Base-by-base conservation (phyloP, 768 basidiomycete genomes). In the Suillus lakei region DNA sequence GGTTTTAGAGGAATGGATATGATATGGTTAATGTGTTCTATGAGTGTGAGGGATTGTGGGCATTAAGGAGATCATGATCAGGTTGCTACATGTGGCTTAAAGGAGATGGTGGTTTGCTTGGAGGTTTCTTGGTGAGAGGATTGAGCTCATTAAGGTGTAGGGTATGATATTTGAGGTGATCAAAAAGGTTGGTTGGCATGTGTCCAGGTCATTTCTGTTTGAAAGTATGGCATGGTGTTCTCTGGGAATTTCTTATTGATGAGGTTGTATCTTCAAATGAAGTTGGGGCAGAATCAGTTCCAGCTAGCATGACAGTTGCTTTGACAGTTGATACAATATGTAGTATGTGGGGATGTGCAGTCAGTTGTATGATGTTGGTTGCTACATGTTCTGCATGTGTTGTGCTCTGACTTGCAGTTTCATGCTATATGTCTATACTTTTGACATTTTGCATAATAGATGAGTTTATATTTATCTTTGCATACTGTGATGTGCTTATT, bases 401-500 rank as follows among this genome's bases (percentile, higher is more conserved):
- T 32, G 1, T n/a, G n/a, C n/a, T n/a, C n/a, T n/a, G n/a, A n/a
- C n/a, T n/a, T n/a, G 18, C n/a, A 67, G 62, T 67, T 58, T 3
- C 30, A 6, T 2, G 58, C 62, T 66, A n/a, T n/a, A n/a, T n/a
- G n/a, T n/a, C n/a, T n/a, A n/a, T n/a, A n/a, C n/a, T n/a, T n/a
- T n/a, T n/a, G 65, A 21, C 65, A 66, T 18, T 61, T 55, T 4
- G 53, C 28, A 18, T 58, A 67, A 0, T 50, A 13, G 0, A 53
- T 34, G 2, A 58, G 56, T 53, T 67, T 58, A 10, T 23, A 46
- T 28, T 60, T 67, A 48, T 67, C 56, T 13, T 67, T 72, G 16
- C 66, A 43, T 0, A 67, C 68, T 0, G 48, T n/a, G 0, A 73
- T 44, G 10, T 55, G 12, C 36, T 68, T 67, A 0, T 69, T 67